Evolutionary conservation across 179 eudicot genomes (phyloP), one percentile per base, ranked within the genome.

Genomic region (Spergularia azorica): DNA sequence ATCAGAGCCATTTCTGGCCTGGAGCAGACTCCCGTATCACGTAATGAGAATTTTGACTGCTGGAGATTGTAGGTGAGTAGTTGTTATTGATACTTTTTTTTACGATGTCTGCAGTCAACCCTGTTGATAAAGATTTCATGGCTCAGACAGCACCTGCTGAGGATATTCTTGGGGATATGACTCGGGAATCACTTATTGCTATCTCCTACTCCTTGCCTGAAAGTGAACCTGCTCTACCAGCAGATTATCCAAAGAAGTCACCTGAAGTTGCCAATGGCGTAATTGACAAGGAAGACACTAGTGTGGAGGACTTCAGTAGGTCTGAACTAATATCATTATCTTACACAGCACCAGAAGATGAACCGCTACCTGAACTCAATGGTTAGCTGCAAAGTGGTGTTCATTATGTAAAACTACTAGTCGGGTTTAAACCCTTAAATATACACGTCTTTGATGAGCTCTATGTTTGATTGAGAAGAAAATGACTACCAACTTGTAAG

Each of bases 141-240:
- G 78, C 75, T 39, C 58, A 74, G 70, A 67, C 38, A 56, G 4
- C 67, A 16, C 65, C 71, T 21, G 20, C 17, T 13, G 50, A 72
- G 67, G 74, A 81, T 39, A 79, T 8, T 16, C 21, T 67, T 21
- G 77, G 73, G 13, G 81, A 79, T 20, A 18, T 20, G 5, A 63
- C 76, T 56, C 60, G 84, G 14, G 84, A 81, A 58, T 81, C 84
- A 2, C 84, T 81, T 50, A 81, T 81, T 6, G 75, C 84, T 18
- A 55, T 81, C 32, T 81, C 84, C 0, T 52, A 81, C 74, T 20
- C 71, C 5, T 54, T 63, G 38, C 84, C 84, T 14, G 84, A 72
- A n/a, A 26, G 36, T 41, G 36, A 6, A 6, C 14, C 75, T 5
- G 58, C 73, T 46, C 73, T 75, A 13, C 71, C 80, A 20, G 54